Evolutionary conservation across 1,284 basidiomycete species (phyloP).

Genomic region (Cryptococcus neoformans): DNA sequence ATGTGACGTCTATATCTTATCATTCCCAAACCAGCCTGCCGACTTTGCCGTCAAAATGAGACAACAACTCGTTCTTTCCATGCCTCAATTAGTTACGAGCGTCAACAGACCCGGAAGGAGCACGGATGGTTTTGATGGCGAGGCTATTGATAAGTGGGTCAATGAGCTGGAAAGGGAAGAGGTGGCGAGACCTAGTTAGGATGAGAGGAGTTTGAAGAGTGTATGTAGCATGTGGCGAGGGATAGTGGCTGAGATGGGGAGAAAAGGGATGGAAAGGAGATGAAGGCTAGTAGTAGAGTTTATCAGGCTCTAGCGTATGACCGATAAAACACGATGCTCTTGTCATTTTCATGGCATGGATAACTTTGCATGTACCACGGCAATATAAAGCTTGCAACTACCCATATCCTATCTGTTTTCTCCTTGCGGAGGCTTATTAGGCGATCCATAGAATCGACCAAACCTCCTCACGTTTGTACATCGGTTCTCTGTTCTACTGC

Average conservation of each 20-base stretch:
- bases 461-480: too few relatives aligned
- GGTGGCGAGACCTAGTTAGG: not conserved
- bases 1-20: not conserved
- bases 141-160: constrained; percentile 16
- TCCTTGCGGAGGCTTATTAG: too few relatives aligned
- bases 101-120: constrained; percentile 14
- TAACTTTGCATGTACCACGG: too few relatives aligned
- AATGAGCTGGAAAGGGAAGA: constrained; percentile 13
- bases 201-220: not conserved
- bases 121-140: constrained; percentile 12
- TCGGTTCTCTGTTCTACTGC: too few relatives aligned
- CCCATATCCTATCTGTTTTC: too few relatives aligned
- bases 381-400: too few relatives aligned
- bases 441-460: too few relatives aligned
- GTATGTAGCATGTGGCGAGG: constrained; percentile 6
- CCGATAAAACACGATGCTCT: too few relatives aligned
- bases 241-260: constrained; percentile 11
- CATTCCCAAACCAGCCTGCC: constrained; percentile 22
- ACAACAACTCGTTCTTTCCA: constrained; percentile 21
- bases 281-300: constrained; percentile 7
- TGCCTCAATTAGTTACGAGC: constrained; percentile 21
- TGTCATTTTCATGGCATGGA: too few relatives aligned
- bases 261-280: constrained; percentile 10
- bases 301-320: too few relatives aligned
- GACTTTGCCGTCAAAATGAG: constrained; percentile 34